Evolutionary conservation across 345 rosid species (phyloP).

Genomic region (Gossypium sturtianum): DNA sequence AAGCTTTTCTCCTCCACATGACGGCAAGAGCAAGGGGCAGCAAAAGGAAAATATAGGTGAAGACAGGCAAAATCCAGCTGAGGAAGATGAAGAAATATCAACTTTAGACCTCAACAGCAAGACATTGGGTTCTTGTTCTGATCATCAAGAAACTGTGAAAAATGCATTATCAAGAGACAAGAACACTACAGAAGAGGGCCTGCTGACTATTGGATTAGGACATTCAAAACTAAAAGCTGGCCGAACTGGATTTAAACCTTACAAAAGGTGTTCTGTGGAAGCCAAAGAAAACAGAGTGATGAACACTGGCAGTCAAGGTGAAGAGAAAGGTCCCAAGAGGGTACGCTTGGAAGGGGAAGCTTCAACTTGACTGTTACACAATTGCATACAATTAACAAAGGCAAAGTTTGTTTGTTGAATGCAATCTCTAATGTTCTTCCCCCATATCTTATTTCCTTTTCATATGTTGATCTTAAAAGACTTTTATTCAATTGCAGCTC

Average conservation of each 20-base stretch:
- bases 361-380: constrained; percentile 35
- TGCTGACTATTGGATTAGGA: constrained; percentile 52
- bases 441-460: constrained; percentile 16
- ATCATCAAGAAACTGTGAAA: constrained; percentile 37
- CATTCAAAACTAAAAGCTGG: constrained; percentile 44
- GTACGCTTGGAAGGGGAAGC: constrained; percentile 74
- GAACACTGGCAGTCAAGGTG: constrained; percentile 41
- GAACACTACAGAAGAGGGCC: constrained; percentile 32
- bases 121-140: constrained; percentile 17
- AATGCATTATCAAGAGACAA: constrained; percentile 2
- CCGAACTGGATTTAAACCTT: constrained; percentile 85
- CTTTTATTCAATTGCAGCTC: constrained; percentile 19
- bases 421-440: constrained; percentile 19
- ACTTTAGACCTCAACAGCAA: constrained; percentile 48
- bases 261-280: constrained; percentile 82
- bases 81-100: constrained; percentile 30
- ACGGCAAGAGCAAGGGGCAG: constrained; percentile 9
- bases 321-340: constrained; percentile 75
- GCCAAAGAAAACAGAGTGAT: constrained; percentile 51
- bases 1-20: constrained; percentile 69
- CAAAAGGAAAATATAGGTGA: constrained; percentile 19
- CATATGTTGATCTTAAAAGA: constrained; percentile 24
- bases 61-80: constrained; percentile 24
- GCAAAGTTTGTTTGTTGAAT: constrained; percentile 26
- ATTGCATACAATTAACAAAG: constrained; percentile 27